Conservation (phyloP, 2,329 filamentous ascomycete species). For the Boeremia exigua region DNA sequence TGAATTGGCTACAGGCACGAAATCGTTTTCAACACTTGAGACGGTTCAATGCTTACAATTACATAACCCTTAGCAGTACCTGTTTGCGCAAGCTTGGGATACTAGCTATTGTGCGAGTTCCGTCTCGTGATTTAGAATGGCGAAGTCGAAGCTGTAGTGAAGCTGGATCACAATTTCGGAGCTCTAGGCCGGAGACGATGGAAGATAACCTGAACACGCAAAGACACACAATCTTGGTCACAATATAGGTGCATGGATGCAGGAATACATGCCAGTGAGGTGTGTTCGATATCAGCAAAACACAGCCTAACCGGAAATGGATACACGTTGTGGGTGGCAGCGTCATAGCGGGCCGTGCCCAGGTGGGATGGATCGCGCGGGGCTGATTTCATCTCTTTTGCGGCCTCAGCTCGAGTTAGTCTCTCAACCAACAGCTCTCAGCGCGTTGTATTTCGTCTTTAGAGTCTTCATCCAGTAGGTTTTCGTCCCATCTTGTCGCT, state of each 20-base stretch:
- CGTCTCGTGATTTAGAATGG: background rate
- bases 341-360: background rate
- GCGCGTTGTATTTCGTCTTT: background rate
- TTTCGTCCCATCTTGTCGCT: background rate
- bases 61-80: background rate
- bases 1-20: too few species aligned
- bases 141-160: background rate
- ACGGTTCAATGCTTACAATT: background rate
- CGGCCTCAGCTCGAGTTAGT: constrained; percentile 3
- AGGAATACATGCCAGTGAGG: too few species aligned
- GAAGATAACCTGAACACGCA: too few species aligned
- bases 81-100: background rate
- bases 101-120: background rate
- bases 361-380: constrained; percentile 11
- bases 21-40: background rate
- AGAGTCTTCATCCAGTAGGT: background rate
- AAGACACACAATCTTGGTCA: too few species aligned
- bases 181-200: too few species aligned
- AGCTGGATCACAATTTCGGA: too few species aligned
- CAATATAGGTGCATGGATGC: too few species aligned
- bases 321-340: background rate
- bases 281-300: background rate
- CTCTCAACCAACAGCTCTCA: constrained; percentile 10
- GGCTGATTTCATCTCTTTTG: constrained; percentile 8
- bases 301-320: constrained; percentile 1